Conservation (phyloP, 2,329 filamentous ascomycete genomes). For the Aspergillus neoniger region DNA sequence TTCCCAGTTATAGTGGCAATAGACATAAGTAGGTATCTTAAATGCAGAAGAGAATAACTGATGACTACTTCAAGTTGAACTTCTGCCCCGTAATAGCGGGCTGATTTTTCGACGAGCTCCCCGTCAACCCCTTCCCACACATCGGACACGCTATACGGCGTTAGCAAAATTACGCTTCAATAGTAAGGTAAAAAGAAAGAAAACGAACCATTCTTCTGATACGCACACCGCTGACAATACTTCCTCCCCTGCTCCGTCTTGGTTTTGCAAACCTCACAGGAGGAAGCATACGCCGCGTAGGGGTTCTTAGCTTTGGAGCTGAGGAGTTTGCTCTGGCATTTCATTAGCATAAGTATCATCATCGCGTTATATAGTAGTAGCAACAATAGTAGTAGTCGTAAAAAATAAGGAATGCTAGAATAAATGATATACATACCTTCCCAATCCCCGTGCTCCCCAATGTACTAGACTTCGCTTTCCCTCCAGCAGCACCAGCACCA, state of each 20-base stretch:
- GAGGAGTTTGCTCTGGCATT: slow-evolving; percentile 60
- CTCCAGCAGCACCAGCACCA: not conserved
- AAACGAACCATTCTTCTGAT: slow-evolving; percentile 59
- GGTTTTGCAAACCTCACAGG: slow-evolving; percentile 63
- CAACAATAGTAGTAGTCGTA: not conserved
- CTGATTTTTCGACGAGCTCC: slow-evolving; percentile 48
- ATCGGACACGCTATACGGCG: slow-evolving; percentile 58
- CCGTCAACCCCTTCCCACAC: slow-evolving; percentile 60
- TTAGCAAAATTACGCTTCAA: slow-evolving; percentile 19
- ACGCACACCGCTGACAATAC: slow-evolving; percentile 64
- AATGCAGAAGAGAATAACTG: not conserved
- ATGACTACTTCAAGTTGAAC: slow-evolving; percentile 60
- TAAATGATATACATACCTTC: slow-evolving; percentile 50
- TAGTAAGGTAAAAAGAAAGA: not conserved
- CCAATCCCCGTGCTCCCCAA: slow-evolving; percentile 60
- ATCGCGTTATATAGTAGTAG: not conserved
- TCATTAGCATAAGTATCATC: not conserved
- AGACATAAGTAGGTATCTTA: not conserved
- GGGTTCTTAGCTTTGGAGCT: slow-evolving; percentile 67
- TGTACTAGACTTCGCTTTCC: slow-evolving; percentile 46
- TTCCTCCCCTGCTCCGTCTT: slow-evolving; percentile 64
- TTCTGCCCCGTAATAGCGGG: slow-evolving; percentile 63
- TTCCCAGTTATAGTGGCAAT: not conserved
- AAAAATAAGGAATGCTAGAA: not conserved
- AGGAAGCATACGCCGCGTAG: slow-evolving; percentile 64